Evolutionary conservation across 306 rosid species (phyloP).

Genomic region (Cotoneaster glaucophyllus): DNA sequence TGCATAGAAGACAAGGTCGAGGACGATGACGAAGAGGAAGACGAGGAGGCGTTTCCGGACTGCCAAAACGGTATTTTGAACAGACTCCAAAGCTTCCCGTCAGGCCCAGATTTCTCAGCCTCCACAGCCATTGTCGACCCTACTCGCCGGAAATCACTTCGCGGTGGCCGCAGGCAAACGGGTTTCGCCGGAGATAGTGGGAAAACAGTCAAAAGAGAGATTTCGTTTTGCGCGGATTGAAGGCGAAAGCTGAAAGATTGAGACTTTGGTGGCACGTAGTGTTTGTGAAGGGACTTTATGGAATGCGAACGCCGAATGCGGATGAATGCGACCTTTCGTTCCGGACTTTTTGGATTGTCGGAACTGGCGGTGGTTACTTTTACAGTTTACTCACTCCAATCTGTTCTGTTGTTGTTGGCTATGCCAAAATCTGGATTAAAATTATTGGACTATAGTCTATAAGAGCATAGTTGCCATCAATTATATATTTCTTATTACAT

Average conservation of each 20-base stretch:
- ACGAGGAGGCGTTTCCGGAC: constrained; percentile 40
- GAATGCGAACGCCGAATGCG: constrained; percentile 23
- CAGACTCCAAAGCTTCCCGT: constrained; percentile 60
- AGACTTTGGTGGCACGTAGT: constrained; percentile 16
- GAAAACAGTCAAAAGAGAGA: constrained; percentile 7
- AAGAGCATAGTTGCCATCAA: too few relatives aligned
- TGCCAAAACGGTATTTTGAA: constrained; percentile 84
- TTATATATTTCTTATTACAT: too few relatives aligned
- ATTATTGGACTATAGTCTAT: too few relatives aligned
- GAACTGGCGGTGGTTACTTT: constrained; percentile 30
- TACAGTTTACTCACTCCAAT: not conserved
- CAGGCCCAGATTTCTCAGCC: constrained; percentile 46
- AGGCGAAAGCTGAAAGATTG: constrained; percentile 9
- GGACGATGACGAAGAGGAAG: constrained; percentile 34
- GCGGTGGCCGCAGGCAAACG: constrained; percentile 1
- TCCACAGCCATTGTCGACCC: constrained; percentile 47
- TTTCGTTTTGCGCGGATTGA: constrained; percentile 16
- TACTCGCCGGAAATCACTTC: not conserved
- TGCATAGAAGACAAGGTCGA: constrained; percentile 31
- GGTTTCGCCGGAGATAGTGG: constrained; percentile 11
- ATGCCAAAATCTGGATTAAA: too few relatives aligned
- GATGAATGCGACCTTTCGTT: constrained; percentile 40
- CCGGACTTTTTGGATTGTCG: constrained; percentile 28
- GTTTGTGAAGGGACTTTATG: constrained; percentile 25
- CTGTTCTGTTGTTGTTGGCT: not conserved